These are phyloP conservation scores for Ganoderma resinaceum DNA, from an alignment of 1,284 basidiomycete genomes.

Conservation along the genomic window DNA sequence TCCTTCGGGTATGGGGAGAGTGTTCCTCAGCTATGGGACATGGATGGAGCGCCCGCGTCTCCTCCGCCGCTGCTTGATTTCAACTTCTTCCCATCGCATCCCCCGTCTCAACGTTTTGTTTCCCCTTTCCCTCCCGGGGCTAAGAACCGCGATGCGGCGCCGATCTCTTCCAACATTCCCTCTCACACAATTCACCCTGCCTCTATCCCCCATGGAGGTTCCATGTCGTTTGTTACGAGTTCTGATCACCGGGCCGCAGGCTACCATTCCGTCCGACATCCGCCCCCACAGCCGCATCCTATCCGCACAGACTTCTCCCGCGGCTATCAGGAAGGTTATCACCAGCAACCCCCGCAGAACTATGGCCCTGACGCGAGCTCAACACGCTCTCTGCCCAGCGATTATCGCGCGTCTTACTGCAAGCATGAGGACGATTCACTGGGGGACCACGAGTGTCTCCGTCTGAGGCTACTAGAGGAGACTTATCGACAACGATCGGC, in stretches of 20 bases:
- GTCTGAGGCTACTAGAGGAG: conserved; percentile 28
- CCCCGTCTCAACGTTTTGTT: conserved; percentile 11
- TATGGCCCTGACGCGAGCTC: conserved; percentile 14
- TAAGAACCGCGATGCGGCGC: conserved; percentile 10
- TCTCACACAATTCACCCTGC: neutral
- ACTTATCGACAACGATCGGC: conserved; percentile 17
- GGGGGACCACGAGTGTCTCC: conserved; percentile 27
- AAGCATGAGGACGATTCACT: conserved; percentile 20
- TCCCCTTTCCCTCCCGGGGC: conserved; percentile 6
- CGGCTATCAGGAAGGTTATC: conserved; percentile 6
- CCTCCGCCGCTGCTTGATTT: conserved; percentile 28
- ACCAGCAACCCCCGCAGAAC: conserved; percentile 9
- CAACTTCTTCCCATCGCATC: conserved; percentile 23
- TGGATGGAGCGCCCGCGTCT: conserved; percentile 31
- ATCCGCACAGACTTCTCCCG: conserved; percentile 11
- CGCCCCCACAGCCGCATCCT: conserved; percentile 20
- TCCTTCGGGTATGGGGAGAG: conserved; percentile 22
- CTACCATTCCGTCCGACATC: conserved; percentile 14
- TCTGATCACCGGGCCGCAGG: conserved; percentile 8
- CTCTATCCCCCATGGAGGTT: conserved; percentile 2
- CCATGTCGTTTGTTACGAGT: conserved; percentile 3
- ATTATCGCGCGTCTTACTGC: conserved; percentile 22
- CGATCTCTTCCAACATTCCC: conserved; percentile 17
- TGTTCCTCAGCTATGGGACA: conserved; percentile 29
- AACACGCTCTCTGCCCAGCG: conserved; percentile 7